Evolutionary conservation across 164 flowering plant genomes (phyloP).

Genomic region (Amborella trichopoda): DNA sequence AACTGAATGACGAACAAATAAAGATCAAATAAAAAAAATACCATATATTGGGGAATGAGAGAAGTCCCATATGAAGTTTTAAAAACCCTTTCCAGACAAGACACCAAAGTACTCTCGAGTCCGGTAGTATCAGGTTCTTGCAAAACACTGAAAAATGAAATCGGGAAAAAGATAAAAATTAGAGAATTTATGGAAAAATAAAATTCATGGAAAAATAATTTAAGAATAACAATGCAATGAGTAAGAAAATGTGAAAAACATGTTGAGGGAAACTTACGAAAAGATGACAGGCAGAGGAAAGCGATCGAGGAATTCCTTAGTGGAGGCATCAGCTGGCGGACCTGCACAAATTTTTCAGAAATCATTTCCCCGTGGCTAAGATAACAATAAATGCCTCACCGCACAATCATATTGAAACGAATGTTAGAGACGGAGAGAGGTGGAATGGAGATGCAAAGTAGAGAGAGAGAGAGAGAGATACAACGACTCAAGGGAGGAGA

Average conservation of each 20-base stretch:
- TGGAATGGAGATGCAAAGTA: too few species aligned
- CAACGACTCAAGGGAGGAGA: not conserved
- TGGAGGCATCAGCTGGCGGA: conserved; percentile 39
- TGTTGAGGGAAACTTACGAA: conserved; percentile 21
- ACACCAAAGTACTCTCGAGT: conserved; percentile 45
- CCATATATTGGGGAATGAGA: conserved; percentile 76
- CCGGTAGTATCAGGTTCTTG: conserved; percentile 44
- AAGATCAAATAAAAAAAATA: too few species aligned
- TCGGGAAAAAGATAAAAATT: conserved; percentile 5
- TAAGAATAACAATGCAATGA: not conserved
- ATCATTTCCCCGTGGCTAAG: too few species aligned
- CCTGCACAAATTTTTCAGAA: conserved; percentile 21
- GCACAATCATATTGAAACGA: not conserved
- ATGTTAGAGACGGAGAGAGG: too few species aligned
- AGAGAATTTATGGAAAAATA: not conserved
- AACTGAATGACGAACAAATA: too few species aligned
- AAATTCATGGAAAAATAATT: not conserved
- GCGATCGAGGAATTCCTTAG: conserved; percentile 42
- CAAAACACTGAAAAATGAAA: conserved; percentile 38
- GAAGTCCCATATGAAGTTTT: conserved; percentile 65
- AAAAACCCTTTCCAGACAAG: conserved; percentile 72
- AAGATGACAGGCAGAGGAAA: conserved; percentile 67
- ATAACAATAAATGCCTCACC: not conserved
- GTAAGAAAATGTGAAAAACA: not conserved
- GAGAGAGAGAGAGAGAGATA: not conserved